Base-by-base conservation (phyloP, 768 basidiomycete genomes). In the Crucibulum laeve region DNA sequence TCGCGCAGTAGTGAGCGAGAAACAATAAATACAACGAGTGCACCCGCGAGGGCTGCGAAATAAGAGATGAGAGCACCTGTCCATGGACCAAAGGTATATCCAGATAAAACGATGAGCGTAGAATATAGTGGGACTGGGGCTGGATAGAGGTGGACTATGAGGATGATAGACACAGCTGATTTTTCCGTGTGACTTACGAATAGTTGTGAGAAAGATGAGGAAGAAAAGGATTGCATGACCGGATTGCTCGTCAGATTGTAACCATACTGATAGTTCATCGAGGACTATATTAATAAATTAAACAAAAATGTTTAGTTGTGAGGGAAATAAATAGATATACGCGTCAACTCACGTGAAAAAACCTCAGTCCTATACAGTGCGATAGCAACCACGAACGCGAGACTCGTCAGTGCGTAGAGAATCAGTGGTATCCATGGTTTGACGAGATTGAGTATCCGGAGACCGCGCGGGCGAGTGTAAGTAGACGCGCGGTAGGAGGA, bases 71-170 rank as follows among this genome's bases (percentile, higher is more conserved):
- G 64, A 46, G 90, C 90, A 52, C 92, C 93, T 36, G 74, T 73
- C 81, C 82, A 84, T 17, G 87, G 74, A 40, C 91, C 91, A 57
- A 83, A 93, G 7, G 91, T 91, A 62, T 95, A 95, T 18, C 92
- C 92, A 33, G 91, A 88, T 52, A 96, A 72, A 51, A 91, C 80
- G 58, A 95, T 93, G 64, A 96, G 74, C 0, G 93, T 95, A 53
- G 90, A 93, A 67, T 95, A 96, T 43, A 96, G 71, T 25, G 93
- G 93, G 38, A 96, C 57, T 25, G 93, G 93, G 32, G 93, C 90
- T 91, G 45, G 42, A 47, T 26, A 43, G 42, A 40, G 15, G 40
- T 24, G 14, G 38, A 1, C 11, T 18, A 32, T 25, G 5, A 36
- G 15, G 23, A 22, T 5, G 36, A 22, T 22, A 22, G 24, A 33